phyloP scores from a whole-genome alignment of 1,284 basidiomycete genomes.

The Moesziomyces globuligerus region DNA sequence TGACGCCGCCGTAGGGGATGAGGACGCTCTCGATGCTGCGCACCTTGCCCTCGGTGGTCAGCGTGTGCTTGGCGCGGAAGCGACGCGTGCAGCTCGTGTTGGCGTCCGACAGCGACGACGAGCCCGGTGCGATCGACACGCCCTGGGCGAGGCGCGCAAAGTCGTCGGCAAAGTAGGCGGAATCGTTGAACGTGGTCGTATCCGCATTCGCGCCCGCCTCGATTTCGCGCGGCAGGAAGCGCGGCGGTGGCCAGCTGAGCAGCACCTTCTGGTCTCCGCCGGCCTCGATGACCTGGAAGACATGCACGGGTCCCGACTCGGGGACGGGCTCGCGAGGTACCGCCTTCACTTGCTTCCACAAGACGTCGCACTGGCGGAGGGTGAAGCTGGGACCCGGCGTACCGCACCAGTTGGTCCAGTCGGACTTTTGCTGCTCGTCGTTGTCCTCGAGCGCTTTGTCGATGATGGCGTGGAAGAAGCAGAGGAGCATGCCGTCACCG shows the following conservation, averaged over 20 bases:
- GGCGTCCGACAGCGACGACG: slow-evolving; percentile 72
- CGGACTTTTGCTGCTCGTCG: slow-evolving; percentile 78
- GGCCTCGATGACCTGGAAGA: slow-evolving; percentile 81
- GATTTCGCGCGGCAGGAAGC: slow-evolving; percentile 34
- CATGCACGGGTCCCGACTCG: slow-evolving; percentile 69
- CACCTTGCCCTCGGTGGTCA: slow-evolving; percentile 72
- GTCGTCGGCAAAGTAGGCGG: slow-evolving; percentile 80
- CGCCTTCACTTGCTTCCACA: slow-evolving; percentile 42
- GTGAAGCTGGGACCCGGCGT: slow-evolving; percentile 71
- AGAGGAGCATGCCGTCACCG: slow-evolving; percentile 86
- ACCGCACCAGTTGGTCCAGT: slow-evolving; percentile 95
- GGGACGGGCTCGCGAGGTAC: slow-evolving; percentile 10
- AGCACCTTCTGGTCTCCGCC: slow-evolving; percentile 74
- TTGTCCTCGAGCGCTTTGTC: slow-evolving; percentile 78
- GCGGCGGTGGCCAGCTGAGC: slow-evolving; percentile 83
- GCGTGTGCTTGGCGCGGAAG: slow-evolving; percentile 82
- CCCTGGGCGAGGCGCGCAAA: slow-evolving; percentile 83
- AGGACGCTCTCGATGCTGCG: slow-evolving; percentile 85
- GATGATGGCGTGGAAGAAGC: slow-evolving; percentile 90
- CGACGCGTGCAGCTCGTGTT: slow-evolving; percentile 93
- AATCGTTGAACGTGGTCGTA: slow-evolving; percentile 66
- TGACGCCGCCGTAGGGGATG: slow-evolving; percentile 84
- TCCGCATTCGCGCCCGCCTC: slow-evolving; percentile 22
- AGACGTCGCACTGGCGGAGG: slow-evolving; percentile 59
- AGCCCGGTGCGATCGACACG: slow-evolving; percentile 70